These are phyloP conservation scores for Polygonum aviculare DNA, from an alignment of 148 eudicot genomes.

Conservation along the genomic window DNA sequence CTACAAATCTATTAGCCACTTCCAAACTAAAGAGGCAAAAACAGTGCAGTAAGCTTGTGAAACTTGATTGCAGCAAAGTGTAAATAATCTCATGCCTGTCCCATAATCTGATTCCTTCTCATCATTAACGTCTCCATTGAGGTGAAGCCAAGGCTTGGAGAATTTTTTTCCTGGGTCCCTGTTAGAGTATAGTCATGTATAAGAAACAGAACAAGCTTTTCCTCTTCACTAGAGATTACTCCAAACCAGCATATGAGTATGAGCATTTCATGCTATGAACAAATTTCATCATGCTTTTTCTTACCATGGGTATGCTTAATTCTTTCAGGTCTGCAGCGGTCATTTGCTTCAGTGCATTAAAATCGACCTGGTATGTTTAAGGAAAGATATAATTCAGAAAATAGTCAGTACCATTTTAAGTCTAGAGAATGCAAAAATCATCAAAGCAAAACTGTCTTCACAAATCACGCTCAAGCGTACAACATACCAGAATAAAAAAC, in stretches of 20 bases:
- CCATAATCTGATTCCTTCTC: background rate
- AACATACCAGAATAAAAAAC: background rate
- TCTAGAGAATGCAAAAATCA: background rate
- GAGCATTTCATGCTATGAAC: background rate
- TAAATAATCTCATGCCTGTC: background rate
- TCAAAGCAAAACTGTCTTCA: background rate
- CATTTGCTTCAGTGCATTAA: constrained; percentile 4
- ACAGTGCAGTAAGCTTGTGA: background rate
- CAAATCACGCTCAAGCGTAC: background rate
- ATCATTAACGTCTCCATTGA: background rate
- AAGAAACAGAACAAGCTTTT: background rate
- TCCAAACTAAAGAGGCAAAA: background rate
- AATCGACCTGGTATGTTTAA: background rate
- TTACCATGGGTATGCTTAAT: background rate
- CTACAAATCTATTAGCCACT: background rate
- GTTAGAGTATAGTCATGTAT: background rate
- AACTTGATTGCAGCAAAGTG: background rate
- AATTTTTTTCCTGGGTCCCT: background rate
- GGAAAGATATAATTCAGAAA: background rate
- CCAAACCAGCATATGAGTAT: background rate
- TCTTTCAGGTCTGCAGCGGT: constrained; percentile 1
- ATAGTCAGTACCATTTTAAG: background rate
- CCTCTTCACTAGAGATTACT: background rate
- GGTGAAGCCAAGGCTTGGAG: background rate
- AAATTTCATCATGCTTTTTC: background rate